Evolutionary conservation across 495 filamentous ascomycete genomes (phyloP), one percentile per base, ranked within the genome.

Genomic region (Neurospora africana): DNA sequence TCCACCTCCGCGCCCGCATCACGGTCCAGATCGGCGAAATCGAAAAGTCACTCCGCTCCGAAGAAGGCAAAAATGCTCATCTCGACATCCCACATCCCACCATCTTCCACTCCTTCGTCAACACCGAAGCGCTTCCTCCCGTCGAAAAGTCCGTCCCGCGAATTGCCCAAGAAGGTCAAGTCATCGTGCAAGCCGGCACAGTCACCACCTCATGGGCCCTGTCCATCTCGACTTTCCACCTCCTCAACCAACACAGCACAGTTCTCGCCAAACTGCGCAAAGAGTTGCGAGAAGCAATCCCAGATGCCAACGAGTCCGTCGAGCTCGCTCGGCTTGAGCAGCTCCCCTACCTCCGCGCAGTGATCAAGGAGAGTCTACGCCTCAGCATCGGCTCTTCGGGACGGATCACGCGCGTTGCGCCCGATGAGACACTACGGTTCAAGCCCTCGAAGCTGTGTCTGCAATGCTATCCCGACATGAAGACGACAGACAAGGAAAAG

Each of bases 361-460:
- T 83, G 39, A 79, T 87, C 68, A 77, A 84, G 17, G 84, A 87
- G 69, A 77, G 77, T 23, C 71, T 86, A 27, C 78, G 86, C 0
- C 76, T 85, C 5, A 79, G 76, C 53, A 76, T 79, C 77, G 86
- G 10, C 82, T 83, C 76, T 39, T 78, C 77, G 3, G 75, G 77
- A 27, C 81, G 87, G 4, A 75, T 83, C 10, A 78, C 82, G 35
- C 81, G 86, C 4, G 75, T 85, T 0, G 79, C 83, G 21, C 84
- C 83, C 0, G 75, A 81, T 17, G 80, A 83, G 30, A 75, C 76
- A 19, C 73, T 89, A 21, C 39, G 76, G 17, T 88, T 84, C 73
- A 17, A 27, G 0, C 53, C 53, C 27, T 65, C 53, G 5, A 19
- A 33, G 5, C 1, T 65, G 1, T 65, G 53, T 35, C 2, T 65